Conservation (phyloP, 1,139 yeast genomes). For the Taphrina wiesneri region DNA sequence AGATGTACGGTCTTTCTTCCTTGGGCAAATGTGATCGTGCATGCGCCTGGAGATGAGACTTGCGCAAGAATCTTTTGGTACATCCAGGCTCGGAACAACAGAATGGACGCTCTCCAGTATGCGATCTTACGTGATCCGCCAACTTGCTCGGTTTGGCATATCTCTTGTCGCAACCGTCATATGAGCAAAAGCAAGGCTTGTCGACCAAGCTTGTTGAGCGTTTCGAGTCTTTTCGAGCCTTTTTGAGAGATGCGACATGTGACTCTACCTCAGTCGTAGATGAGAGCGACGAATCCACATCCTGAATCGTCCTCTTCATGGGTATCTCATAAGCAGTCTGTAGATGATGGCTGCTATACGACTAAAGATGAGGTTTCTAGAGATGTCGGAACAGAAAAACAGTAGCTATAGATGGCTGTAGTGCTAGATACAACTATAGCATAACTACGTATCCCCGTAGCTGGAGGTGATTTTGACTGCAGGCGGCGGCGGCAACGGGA, state of each 20-base stretch:
- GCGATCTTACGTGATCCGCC: conserved; percentile 77
- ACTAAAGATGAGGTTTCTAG: too few relatives aligned
- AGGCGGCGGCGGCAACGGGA: not conserved
- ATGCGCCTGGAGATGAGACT: conserved; percentile 79
- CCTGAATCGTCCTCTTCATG: not conserved
- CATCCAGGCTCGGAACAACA: conserved; percentile 60
- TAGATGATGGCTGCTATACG: too few relatives aligned
- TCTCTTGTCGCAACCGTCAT: conserved; percentile 64
- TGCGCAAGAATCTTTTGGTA: conserved; percentile 65
- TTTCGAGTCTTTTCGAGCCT: not conserved
- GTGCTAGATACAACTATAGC: too few relatives aligned
- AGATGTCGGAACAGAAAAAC: too few relatives aligned
- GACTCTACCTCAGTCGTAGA: not conserved
- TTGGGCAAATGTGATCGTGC: conserved; percentile 49
- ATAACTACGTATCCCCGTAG: too few relatives aligned
- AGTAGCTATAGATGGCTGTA: too few relatives aligned
- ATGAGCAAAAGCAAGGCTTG: not conserved
- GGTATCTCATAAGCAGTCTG: not conserved
- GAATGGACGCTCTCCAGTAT: conserved; percentile 77
- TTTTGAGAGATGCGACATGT: not conserved
- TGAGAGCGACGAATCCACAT: not conserved
- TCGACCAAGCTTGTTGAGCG: not conserved
- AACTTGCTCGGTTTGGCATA: conserved; percentile 79
- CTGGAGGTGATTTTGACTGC: too few relatives aligned
- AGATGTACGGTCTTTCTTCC: conserved; percentile 68